Evolutionary conservation across 176 grass and related monocot species (phyloP).

Genomic region (Bothriochloa decipiens): DNA sequence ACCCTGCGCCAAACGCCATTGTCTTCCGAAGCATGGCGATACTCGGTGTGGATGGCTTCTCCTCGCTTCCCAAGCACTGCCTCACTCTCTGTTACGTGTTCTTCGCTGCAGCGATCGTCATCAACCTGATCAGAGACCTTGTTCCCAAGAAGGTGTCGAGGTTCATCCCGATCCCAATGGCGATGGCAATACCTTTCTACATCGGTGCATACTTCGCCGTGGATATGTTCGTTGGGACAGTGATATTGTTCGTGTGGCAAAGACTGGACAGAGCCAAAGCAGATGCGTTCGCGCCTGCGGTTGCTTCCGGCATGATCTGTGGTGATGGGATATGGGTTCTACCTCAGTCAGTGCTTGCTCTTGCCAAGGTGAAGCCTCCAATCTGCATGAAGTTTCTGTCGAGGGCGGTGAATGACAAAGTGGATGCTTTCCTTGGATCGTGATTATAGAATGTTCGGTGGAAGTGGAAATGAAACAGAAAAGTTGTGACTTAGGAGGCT

Average conservation of each 20-base stretch:
- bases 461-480: not conserved
- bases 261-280: conserved; percentile 35
- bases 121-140: conserved; percentile 47
- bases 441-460: not conserved
- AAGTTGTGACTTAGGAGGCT: not conserved
- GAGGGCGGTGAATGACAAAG: conserved; percentile 37
- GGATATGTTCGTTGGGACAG: conserved; percentile 54
- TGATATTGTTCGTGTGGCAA: conserved; percentile 47
- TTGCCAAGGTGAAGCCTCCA: conserved; percentile 57
- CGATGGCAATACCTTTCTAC: conserved; percentile 60
- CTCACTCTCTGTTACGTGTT: conserved; percentile 55
- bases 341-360: conserved; percentile 48
- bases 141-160: conserved; percentile 32
- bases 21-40: conserved; percentile 59
- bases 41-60: conserved; percentile 57
- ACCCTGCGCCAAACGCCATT: conserved; percentile 48
- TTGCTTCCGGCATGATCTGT: conserved; percentile 54
- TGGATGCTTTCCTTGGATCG: conserved; percentile 35
- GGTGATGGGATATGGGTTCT: conserved; percentile 53
- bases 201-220: conserved; percentile 48
- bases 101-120: conserved; percentile 45
- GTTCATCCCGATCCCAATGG: conserved; percentile 60
- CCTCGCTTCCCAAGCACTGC: conserved; percentile 52
- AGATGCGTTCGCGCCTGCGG: conserved; percentile 38
- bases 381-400: conserved; percentile 65